Evolutionary conservation across 441 rosid genomes (phyloP).

Genomic region (Gossypium trilobum): DNA sequence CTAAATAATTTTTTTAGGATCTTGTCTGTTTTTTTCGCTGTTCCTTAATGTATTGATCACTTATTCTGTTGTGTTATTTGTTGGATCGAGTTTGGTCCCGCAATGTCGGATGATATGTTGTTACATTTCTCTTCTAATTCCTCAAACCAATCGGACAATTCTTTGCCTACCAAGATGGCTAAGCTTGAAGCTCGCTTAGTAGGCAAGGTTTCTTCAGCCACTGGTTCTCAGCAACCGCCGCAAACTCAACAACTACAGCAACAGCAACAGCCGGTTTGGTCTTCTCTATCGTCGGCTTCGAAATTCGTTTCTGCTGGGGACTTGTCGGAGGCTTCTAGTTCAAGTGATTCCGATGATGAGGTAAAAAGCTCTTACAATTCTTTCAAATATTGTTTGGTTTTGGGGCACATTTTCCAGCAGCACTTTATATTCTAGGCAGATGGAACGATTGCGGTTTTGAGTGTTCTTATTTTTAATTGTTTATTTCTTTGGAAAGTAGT

Average conservation of each 20-base stretch:
- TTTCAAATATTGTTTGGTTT: not conserved
- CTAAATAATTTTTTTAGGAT: not conserved
- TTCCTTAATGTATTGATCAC: slow-evolving; percentile 19
- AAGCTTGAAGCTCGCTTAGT: slow-evolving; percentile 97
- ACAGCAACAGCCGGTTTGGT: slow-evolving; percentile 33
- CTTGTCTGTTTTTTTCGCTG: not conserved
- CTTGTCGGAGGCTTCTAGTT: slow-evolving; percentile 39
- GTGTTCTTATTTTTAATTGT: not conserved
- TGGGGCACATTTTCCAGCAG: not conserved
- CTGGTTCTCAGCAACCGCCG: slow-evolving; percentile 24
- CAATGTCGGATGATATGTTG: slow-evolving; percentile 89
- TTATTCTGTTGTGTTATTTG: not conserved
- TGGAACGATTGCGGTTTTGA: not conserved
- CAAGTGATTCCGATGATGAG: slow-evolving; percentile 90
- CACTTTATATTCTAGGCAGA: not conserved
- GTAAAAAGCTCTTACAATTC: slow-evolving; percentile 24
- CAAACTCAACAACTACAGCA: slow-evolving; percentile 19
- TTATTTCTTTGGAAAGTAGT: not conserved
- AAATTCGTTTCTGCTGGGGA: slow-evolving; percentile 38
- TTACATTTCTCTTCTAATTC: slow-evolving; percentile 87
- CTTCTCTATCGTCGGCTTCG: slow-evolving; percentile 39
- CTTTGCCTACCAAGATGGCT: slow-evolving; percentile 83
- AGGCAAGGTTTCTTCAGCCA: slow-evolving; percentile 50
- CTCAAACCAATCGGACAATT: slow-evolving; percentile 89
- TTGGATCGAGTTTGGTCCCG: slow-evolving; percentile 2